Evolutionary conservation across 345 rosid genomes (phyloP), one percentile per base, ranked within the genome.

Genomic region (Bretschneidera sinensis): DNA sequence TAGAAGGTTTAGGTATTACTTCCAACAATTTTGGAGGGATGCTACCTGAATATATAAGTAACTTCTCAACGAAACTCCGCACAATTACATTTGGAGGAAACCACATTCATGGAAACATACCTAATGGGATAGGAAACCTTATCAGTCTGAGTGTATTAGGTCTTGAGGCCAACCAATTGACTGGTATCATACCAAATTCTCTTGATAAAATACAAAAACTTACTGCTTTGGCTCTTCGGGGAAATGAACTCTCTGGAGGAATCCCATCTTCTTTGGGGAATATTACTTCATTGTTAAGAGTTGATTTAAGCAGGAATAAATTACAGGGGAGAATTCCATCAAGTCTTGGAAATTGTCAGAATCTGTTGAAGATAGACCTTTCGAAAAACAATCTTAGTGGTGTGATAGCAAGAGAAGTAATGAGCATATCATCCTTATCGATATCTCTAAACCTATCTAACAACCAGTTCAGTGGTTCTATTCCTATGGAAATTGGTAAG

Each of bases 391-490:
- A 52, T 17, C 55, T 67, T 7, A 45, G 20, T 17, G 60, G 65
- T 19, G 21, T 19, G 8, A 67, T 60, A 52, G 60, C 65, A n/a
- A 48, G 8, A 48, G 52, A 48, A 20, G 21, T 48, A 2, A 48
- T 48, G 52, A 18, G 5, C 2, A 17, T 48, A 2, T 17, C 20
- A 6, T 48, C 52, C 21, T 18, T 48, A 5, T 39, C 45, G 10
- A 6, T 17, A 5, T 3, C 3, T 48, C 21, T 48, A 1, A 5
- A 1, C 52, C 13, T 73, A 21, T 63, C 75, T 0, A 39, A 48
- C 0, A 75, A 71, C 63, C 54, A 34, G 48, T 45, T 75, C n/a
- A 54, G 62, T 0, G 79, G 79, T 47, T 48, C 35, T 31, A 67
- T 75, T 54, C 79, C 76, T 8, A n/a, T 18, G 21, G 52, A 48